Percentiles rank a stretch among this genome's conserved stretches.
Conservation (phyloP, 495 filamentous ascomycete genomes). For the Neurospora tetrasperma region DNA sequence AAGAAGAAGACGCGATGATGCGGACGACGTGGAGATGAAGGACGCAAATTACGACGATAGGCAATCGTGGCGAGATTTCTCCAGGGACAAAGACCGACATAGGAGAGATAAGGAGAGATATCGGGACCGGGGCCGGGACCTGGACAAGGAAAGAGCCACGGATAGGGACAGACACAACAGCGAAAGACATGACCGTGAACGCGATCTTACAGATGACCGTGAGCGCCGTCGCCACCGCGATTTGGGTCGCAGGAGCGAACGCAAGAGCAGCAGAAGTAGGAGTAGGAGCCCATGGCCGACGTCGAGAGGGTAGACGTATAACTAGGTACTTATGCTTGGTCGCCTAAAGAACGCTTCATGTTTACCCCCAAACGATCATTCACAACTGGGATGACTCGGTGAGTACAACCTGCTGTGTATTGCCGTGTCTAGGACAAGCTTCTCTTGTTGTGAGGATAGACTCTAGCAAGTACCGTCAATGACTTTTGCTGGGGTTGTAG, state of each 20-base stretch:
- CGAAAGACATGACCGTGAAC: slow-evolving; percentile 11
- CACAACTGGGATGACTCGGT: background rate
- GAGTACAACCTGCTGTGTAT: background rate
- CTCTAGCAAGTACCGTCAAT: background rate
- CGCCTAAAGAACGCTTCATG: background rate
- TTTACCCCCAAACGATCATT: background rate
- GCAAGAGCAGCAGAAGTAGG: background rate
- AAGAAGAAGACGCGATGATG: background rate
- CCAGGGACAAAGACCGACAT: background rate
- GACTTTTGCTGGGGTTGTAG: background rate
- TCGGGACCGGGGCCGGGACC: background rate
- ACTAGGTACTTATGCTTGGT: background rate
- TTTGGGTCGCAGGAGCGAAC: background rate
- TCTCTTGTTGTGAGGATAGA: background rate
- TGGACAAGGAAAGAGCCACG: slow-evolving; percentile 16
- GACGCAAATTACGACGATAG: background rate
- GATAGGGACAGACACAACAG: background rate
- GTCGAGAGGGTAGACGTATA: background rate
- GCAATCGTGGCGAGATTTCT: background rate
- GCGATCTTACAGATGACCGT: slow-evolving; percentile 14
- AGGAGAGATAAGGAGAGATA: slow-evolving; percentile 5
- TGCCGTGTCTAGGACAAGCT: background rate
- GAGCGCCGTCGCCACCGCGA: slow-evolving; percentile 9
- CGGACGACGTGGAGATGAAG: background rate
- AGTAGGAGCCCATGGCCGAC: slow-evolving; percentile 1